Conservation (phyloP, 2,329 filamentous ascomycete species). For the Coniella lustricola region DNA sequence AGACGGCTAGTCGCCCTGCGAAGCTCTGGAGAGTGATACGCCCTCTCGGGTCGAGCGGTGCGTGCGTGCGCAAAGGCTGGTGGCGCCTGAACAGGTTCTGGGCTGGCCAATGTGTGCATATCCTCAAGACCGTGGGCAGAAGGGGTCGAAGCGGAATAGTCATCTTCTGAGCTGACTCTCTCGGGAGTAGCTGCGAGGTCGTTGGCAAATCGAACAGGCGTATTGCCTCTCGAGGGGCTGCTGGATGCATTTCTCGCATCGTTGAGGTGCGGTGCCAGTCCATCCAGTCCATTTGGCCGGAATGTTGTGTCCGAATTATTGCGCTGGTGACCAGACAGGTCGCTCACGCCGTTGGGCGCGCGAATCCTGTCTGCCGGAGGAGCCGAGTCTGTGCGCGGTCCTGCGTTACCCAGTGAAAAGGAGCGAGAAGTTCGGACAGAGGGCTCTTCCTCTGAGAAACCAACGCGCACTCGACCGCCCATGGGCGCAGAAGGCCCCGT, state of each 20-base stretch:
- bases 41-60: constrained; percentile 65
- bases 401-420: constrained; percentile 34
- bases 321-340: constrained; percentile 32
- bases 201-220: constrained; percentile 32
- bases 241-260: constrained; percentile 5
- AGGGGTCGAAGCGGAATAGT: constrained; percentile 32
- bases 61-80: constrained; percentile 59
- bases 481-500: constrained; percentile 33
- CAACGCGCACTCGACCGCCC: constrained; percentile 40
- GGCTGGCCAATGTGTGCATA: constrained; percentile 52
- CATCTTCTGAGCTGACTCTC: constrained; percentile 51
- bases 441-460: constrained; percentile 49
- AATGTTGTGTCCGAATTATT: constrained; percentile 41
- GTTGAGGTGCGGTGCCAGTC: constrained; percentile 14
- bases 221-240: constrained; percentile 24
- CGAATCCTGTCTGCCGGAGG: constrained; percentile 36
- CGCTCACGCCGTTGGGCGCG: constrained; percentile 27
- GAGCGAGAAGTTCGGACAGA: constrained; percentile 48
- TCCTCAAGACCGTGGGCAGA: constrained; percentile 46
- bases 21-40: constrained; percentile 69
- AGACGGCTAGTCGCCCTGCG: constrained; percentile 77
- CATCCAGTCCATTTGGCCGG: constrained; percentile 21
- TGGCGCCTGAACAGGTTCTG: constrained; percentile 69
- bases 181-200: constrained; percentile 44
- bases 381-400: constrained; percentile 42